Base-by-base conservation (phyloP, 2,329 filamentous ascomycete genomes). In the Aspergillus novoparasiticus region DNA sequence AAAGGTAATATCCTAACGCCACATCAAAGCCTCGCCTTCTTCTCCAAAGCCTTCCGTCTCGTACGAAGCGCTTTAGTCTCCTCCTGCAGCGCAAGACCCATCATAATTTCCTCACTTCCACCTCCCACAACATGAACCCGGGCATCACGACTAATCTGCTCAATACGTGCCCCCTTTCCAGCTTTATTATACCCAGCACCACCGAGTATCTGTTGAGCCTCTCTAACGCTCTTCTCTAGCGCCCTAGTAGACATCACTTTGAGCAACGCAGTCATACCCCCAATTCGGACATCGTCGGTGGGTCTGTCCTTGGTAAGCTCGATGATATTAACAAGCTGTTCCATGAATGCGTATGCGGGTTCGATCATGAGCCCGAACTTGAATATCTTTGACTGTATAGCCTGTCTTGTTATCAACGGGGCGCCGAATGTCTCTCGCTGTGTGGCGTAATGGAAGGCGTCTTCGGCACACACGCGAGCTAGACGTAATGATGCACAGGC, bases 371-470 rank as follows among this genome's bases (percentile, higher is more conserved):
- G 79, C 0, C 85, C 86, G 57, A 89, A 81, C 41, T 83, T 86
- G n/a, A 84, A 82, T 16, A 89, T 80, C 71, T 89, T 89, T 23
- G 83, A 79, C 21, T 84, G 81, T 59, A 89, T 89, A 46, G 87
- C 84, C 57, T 88, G 85, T 69, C 85, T 85, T 14, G 82, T 74
- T 58, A 88, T 84, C 4, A 89, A 77, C 0, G 85, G 83, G 48
- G 82, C 83, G 23, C 87, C 86, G 68, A 89, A 89, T 0, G 87
- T 88, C 72, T 90, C 87, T 23, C 88, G 82, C 73, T 88, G 87
- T 64, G 89, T 75, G 32, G 85, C 83, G 69, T 90, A 90, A 63
- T 85, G 86, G 71, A 89, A 86, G 0, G 88, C 87, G 6, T 86
- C 79, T 57, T 82, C 77, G 2, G 89, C 80, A 9, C 86, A 88